phyloP scores from a whole-genome alignment of 2,329 filamentous ascomycete species.

The Pyrenochaeta sp. region DNA sequence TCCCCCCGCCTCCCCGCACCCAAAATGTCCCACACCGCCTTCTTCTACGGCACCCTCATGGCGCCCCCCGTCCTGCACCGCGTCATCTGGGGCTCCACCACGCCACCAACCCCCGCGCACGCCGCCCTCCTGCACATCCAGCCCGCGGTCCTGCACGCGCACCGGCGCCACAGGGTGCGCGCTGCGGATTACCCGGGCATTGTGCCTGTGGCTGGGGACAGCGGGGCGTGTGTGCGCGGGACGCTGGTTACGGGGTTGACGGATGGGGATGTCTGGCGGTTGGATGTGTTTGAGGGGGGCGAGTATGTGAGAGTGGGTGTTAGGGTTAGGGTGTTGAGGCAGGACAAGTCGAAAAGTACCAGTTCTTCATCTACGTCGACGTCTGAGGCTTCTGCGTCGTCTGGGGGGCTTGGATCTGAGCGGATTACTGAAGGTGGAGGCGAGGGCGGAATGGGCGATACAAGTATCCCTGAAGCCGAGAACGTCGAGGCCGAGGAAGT shows the following conservation, averaged over 20 bases:
- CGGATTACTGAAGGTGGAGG: constrained; percentile 9
- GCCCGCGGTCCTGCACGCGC: constrained; percentile 77
- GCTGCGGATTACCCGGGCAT: constrained; percentile 83
- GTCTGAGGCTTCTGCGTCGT: no score
- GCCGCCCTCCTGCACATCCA: constrained; percentile 66
- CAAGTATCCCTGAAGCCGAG: constrained; percentile 29
- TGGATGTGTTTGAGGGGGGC: constrained; percentile 83
- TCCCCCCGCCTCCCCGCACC: no score
- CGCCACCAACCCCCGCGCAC: constrained; percentile 58
- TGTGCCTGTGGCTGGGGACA: constrained; percentile 48
- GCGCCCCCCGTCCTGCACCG: constrained; percentile 85
- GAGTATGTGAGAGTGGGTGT: constrained; percentile 70
- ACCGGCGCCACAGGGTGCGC: constrained; percentile 74
- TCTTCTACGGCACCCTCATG: constrained; percentile 80
- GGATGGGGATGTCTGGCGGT: constrained; percentile 73
- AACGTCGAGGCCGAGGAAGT: constrained; percentile 48
- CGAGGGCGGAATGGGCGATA: constrained; percentile 32
- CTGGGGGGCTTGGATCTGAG: no score
- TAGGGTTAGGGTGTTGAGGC: constrained; percentile 51
- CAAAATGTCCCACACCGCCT: constrained; percentile 61
- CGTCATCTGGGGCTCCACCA: constrained; percentile 73
- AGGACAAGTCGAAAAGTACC: no score
- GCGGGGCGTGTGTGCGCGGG: constrained; percentile 72
- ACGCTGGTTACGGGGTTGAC: constrained; percentile 80
- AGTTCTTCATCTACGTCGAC: no score